These are phyloP conservation scores for Coprinopsis sp. DNA, from an alignment of 768 basidiomycete genomes.

Conservation along the genomic window DNA sequence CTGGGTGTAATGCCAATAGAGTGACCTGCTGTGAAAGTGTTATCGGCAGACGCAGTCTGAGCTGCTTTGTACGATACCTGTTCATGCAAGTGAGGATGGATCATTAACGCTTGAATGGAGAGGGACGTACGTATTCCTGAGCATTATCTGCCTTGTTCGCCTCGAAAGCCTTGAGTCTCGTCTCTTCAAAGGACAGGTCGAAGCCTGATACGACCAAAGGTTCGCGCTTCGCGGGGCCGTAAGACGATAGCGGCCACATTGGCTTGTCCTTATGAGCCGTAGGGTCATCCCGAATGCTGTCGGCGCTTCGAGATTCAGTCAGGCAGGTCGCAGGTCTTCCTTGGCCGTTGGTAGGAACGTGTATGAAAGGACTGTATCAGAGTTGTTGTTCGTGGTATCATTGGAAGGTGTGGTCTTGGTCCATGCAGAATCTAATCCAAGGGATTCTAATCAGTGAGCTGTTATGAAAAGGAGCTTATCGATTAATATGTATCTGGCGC, in stretches of 20 bases:
- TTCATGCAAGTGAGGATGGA: too few relatives aligned
- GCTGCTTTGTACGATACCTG: conserved; percentile 52
- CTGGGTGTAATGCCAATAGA: too few relatives aligned
- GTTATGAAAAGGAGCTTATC: neutral
- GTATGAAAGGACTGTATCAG: conserved; percentile 35
- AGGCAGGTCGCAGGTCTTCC: neutral
- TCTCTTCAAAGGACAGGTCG: conserved; percentile 77
- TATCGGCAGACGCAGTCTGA: conserved; percentile 50
- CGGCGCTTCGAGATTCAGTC: conserved; percentile 37
- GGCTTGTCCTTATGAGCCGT: conserved; percentile 62
- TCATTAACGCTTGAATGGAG: too few relatives aligned
- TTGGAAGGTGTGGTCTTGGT: conserved; percentile 18
- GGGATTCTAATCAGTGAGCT: neutral
- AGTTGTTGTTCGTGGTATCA: conserved; percentile 19
- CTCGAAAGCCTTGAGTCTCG: conserved; percentile 62
- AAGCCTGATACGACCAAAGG: conserved; percentile 60
- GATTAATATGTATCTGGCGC: too few relatives aligned
- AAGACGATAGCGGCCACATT: too few relatives aligned
- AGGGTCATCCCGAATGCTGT: conserved; percentile 62
- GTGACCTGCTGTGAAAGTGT: conserved; percentile 34
- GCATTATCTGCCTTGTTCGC: conserved; percentile 51
- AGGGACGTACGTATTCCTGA: conserved; percentile 62
- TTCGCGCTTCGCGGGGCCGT: conserved; percentile 73
- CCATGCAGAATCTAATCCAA: neutral
- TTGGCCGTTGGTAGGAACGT: conserved; percentile 13